These are phyloP conservation scores for Debaryomyces castellii DNA, from an alignment of 805 yeast species.

Conservation along the genomic window DNA sequence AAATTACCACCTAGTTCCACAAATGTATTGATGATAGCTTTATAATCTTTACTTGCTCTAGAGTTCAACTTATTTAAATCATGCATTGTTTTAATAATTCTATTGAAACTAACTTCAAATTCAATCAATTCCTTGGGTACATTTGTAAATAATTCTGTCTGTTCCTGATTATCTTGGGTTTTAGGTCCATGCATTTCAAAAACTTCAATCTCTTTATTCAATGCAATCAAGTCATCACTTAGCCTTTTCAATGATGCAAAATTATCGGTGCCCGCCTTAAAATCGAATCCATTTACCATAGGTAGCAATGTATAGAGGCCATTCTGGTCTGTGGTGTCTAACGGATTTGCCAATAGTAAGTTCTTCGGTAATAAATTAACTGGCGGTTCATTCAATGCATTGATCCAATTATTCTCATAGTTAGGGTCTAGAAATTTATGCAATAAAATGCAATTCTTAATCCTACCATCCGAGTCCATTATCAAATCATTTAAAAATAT, in stretches of 20 bases:
- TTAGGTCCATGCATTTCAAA: slow-evolving; percentile 24
- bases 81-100: slow-evolving; percentile 28
- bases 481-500: slow-evolving; percentile 43
- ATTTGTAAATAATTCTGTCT: slow-evolving; percentile 1
- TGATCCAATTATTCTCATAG: slow-evolving; percentile 50
- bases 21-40: slow-evolving; percentile 35
- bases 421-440: slow-evolving; percentile 52
- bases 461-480: slow-evolving; percentile 24
- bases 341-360: slow-evolving; percentile 48
- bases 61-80: slow-evolving; percentile 39
- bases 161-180: not conserved
- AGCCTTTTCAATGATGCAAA: slow-evolving; percentile 30
- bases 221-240: slow-evolving; percentile 33
- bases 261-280: slow-evolving; percentile 28
- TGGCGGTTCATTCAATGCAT: slow-evolving; percentile 49
- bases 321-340: slow-evolving; percentile 51
- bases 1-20: slow-evolving; percentile 58
- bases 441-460: slow-evolving; percentile 38
- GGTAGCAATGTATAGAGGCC: slow-evolving; percentile 54
- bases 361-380: slow-evolving; percentile 46
- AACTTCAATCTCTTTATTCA: slow-evolving; percentile 32
- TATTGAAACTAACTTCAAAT: slow-evolving; percentile 34
- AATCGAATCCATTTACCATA: slow-evolving; percentile 37
- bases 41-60: slow-evolving; percentile 40
- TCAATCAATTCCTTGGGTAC: slow-evolving; percentile 32